Conservation (phyloP, 192 early-diverging fungal genomes). For the Umbelopsis vinacea region DNA sequence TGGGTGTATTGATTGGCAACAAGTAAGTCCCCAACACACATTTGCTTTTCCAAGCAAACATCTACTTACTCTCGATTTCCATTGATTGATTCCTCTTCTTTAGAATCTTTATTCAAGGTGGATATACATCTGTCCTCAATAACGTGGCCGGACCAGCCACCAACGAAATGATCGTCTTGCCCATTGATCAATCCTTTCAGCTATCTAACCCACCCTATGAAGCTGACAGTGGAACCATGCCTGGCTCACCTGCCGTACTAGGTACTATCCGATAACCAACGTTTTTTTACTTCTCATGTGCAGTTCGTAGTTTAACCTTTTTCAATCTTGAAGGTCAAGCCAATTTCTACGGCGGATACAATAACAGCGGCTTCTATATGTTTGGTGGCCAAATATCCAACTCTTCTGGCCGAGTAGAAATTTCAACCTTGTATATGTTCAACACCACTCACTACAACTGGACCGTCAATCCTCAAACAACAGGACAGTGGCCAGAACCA, state of each 20-base stretch:
- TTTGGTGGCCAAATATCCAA: conserved; percentile 24
- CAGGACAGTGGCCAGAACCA: conserved; percentile 9
- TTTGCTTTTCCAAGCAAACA: too few relatives aligned
- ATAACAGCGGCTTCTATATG: conserved; percentile 17
- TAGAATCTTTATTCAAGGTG: conserved; percentile 23
- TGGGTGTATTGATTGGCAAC: conserved; percentile 20
- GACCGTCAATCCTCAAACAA: neutral
- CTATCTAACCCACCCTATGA: conserved; percentile 8
- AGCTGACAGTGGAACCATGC: conserved; percentile 20
- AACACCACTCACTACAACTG: conserved; percentile 23
- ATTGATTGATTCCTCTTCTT: neutral
- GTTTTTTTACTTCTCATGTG: neutral
- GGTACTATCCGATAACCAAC: neutral
- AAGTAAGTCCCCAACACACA: neutral
- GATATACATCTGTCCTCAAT: conserved; percentile 15
- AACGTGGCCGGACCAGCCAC: conserved; percentile 16
- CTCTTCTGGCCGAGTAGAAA: neutral
- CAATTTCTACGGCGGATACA: conserved; percentile 19
- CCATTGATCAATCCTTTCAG: conserved; percentile 9
- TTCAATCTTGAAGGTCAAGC: conserved; percentile 12
- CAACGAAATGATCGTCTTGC: conserved; percentile 27
- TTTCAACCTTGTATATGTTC: conserved; percentile 5
- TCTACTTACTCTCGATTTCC: neutral
- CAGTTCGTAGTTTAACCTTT: neutral
- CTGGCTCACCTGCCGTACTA: conserved; percentile 4